phyloP scores from a whole-genome alignment of 1,284 basidiomycete genomes.

The Puccinia hordei region DNA sequence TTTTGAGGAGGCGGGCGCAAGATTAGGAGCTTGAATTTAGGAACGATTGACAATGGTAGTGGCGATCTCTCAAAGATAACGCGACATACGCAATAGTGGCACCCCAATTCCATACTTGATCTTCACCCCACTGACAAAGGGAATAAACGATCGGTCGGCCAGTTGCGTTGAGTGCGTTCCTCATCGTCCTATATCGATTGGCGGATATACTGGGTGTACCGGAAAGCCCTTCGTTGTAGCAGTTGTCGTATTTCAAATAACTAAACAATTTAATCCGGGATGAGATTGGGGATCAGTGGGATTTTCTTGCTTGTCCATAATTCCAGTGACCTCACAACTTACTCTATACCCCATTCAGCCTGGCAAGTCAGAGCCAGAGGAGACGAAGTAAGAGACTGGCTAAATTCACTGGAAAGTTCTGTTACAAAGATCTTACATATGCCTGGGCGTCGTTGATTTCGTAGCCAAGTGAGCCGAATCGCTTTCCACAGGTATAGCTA shows the following conservation, averaged over 20 bases:
- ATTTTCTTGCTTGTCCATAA: no score
- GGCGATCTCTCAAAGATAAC: background rate
- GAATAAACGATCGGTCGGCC: conserved; percentile 64
- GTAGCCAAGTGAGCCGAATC: conserved; percentile 63
- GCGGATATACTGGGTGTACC: conserved; percentile 62
- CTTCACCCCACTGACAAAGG: conserved; percentile 66
- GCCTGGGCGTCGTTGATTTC: conserved; percentile 63
- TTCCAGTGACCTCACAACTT: conserved; percentile 55
- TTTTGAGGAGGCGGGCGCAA: background rate
- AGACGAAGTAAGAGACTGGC: background rate
- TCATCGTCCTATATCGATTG: conserved; percentile 64
- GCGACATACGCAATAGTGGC: conserved; percentile 29
- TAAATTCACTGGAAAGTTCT: background rate
- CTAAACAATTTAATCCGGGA: background rate
- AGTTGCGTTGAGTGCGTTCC: conserved; percentile 63
- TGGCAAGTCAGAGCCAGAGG: conserved; percentile 55
- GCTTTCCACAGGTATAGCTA: conserved; percentile 61
- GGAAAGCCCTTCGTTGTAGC: conserved; percentile 62
- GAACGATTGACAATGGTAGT: background rate
- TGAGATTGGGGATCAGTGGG: background rate
- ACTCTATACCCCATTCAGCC: conserved; percentile 63
- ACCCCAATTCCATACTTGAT: conserved; percentile 63
- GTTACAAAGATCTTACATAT: conserved; percentile 22
- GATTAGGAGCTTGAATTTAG: background rate
- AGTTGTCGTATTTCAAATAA: conserved; percentile 48